phyloP scores from a whole-genome alignment of 2,329 filamentous ascomycete genomes.

The Fusarium domesticum region DNA sequence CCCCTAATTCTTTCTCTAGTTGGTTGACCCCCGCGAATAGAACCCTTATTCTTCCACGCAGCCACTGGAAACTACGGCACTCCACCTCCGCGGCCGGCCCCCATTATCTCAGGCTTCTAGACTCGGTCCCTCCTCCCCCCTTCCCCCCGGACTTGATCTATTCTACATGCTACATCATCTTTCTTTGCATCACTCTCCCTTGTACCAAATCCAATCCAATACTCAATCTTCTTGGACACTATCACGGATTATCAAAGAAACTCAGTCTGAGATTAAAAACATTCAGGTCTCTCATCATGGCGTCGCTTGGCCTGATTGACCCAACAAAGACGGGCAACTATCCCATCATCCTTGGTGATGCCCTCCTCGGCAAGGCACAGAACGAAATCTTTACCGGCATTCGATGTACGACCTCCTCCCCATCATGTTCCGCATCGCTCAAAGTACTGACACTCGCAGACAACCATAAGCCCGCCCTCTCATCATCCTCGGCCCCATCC shows the following conservation, averaged over 20 bases:
- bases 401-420: slow-evolving; percentile 49
- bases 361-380: slow-evolving; percentile 53
- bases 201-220: no score
- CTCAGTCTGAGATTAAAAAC: not conserved
- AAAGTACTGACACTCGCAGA: slow-evolving; percentile 40
- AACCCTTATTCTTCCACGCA: no score
- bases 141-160: not conserved
- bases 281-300: no score
- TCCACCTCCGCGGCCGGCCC: no score
- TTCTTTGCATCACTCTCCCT: not conserved
- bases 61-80: no score
- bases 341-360: slow-evolving; percentile 62
- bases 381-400: slow-evolving; percentile 60
- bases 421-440: not conserved
- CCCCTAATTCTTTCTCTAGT: no score
- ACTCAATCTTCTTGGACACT: not conserved
- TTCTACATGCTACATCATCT: not conserved
- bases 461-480: slow-evolving; percentile 58
- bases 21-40: no score
- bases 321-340: slow-evolving; percentile 60
- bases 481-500: slow-evolving; percentile 47
- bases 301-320: slow-evolving; percentile 47
- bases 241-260: not conserved
- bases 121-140: not conserved
- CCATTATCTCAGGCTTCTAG: not conserved